Conservation (phyloP, 1,139 yeast genomes). For the Spathaspora jeffriesii region DNA sequence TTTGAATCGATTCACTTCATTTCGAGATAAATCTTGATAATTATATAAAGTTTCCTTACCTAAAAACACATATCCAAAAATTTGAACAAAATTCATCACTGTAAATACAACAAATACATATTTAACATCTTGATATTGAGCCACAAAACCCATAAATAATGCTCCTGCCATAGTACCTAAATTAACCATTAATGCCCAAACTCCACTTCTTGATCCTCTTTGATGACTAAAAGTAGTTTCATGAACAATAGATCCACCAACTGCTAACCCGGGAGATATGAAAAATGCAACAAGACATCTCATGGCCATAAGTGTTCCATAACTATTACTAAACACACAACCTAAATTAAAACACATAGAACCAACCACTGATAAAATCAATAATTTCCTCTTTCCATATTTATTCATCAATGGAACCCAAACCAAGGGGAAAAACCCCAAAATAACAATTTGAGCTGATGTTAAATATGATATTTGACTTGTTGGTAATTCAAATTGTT, state of each 20-base stretch:
- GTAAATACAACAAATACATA: constrained; percentile 17
- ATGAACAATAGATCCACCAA: constrained; percentile 19
- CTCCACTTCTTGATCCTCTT: constrained; percentile 21
- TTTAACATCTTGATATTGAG: constrained; percentile 14
- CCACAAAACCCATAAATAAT: constrained; percentile 22
- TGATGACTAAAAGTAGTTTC: constrained; percentile 21
- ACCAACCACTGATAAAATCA: constrained; percentile 16
- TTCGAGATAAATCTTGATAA: constrained; percentile 10
- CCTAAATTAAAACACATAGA: constrained; percentile 18
- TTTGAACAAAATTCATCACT: constrained; percentile 16
- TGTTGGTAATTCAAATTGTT: constrained; percentile 13
- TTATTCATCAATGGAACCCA: constrained; percentile 22
- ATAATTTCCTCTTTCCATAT: constrained; percentile 17
- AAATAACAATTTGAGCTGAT: constrained; percentile 17
- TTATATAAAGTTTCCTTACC: constrained; percentile 19
- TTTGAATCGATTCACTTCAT: constrained; percentile 10
- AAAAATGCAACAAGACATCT: constrained; percentile 18
- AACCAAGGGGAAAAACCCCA: constrained; percentile 19
- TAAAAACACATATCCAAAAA: constrained; percentile 15
- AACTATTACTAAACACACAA: constrained; percentile 15
- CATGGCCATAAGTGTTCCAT: constrained; percentile 17
- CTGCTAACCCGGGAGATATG: constrained; percentile 20
- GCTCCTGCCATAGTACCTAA: constrained; percentile 22
- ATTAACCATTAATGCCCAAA: constrained; percentile 20
- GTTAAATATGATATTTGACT: constrained; percentile 17